Base-by-base conservation (phyloP, 257 asterid species). In the Galeopsis tetrahit region DNA sequence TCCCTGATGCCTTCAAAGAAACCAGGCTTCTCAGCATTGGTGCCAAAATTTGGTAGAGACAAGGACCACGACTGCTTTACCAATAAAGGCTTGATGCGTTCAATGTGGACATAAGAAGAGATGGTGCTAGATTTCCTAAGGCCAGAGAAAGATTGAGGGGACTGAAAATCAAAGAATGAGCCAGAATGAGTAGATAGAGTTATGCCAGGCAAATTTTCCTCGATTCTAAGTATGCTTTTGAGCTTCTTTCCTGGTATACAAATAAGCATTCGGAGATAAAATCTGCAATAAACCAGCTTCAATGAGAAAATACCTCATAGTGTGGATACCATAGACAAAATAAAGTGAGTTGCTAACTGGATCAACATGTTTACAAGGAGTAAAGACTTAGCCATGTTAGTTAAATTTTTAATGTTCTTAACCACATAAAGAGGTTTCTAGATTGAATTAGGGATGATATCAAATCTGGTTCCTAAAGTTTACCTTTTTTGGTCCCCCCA, bases 11-110 rank as follows among this genome's bases (percentile, higher is more conserved):
- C 83, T 76, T 80, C 91, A 70, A 87, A 76, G 64, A 82, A 77
- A 69, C 80, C 83, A 56, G 85, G 85, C 79, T 70, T 86, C 43
- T 79, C 82, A 66, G 84, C 74, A 77, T 78, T 73, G 67, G 57
- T 52, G 73, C 86, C 83, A 68, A 84, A 72, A 70, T 77, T 77
- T 66, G 96, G 84, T 56, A 91, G 79, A 80, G 96, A 79, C 68
- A 94, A 84, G 75, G 98, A 82, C 98, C 98, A 94, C 34, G 96
- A 91, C 71, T 94, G 96, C 83, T 87, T 89, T 44, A 91, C 96
- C 77, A 87, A 77, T 70, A 89, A 84, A 36, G 96, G 90, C 9
- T 72, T 66, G 38, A 78, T 56, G 28, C 98, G 96, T 76, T 89
- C 90, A 67, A 94, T 69, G 71, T 88, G 88, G 65, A 91, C 82